These are phyloP conservation scores for Ampelomyces quisqualis DNA, from an alignment of 2,329 filamentous ascomycete genomes.

Conservation along the genomic window DNA sequence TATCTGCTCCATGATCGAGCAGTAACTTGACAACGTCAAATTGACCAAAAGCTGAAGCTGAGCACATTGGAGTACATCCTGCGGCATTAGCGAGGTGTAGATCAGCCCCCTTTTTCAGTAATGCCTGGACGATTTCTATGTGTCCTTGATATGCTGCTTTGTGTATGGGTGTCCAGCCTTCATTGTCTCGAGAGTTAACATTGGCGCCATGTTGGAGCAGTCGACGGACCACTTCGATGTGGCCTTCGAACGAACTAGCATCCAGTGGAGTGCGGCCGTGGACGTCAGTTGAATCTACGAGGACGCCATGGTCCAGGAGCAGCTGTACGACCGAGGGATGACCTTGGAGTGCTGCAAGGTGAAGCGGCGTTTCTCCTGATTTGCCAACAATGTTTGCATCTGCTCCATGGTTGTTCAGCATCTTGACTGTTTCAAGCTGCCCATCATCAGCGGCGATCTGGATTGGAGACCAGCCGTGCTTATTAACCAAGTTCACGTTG, in stretches of 20 bases:
- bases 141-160: constrained; percentile 1
- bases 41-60: constrained; percentile 1
- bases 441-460: neutral
- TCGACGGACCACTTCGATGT: neutral
- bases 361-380: neutral
- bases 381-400: neutral
- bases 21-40: neutral
- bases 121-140: neutral
- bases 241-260: neutral
- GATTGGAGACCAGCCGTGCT: neutral
- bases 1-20: neutral
- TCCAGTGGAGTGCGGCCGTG: neutral
- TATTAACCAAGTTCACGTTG: neutral
- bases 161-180: neutral
- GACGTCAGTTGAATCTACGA: neutral
- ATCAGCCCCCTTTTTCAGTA: neutral
- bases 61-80: neutral
- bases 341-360: neutral
- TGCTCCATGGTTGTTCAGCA: no score
- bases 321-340: no score
- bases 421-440: neutral
- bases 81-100: neutral
- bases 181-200: neutral
- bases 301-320: neutral
- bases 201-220: neutral